Evolutionary conservation across 2,329 filamentous ascomycete genomes (phyloP).

Genomic region (Xylariaceae sp.): DNA sequence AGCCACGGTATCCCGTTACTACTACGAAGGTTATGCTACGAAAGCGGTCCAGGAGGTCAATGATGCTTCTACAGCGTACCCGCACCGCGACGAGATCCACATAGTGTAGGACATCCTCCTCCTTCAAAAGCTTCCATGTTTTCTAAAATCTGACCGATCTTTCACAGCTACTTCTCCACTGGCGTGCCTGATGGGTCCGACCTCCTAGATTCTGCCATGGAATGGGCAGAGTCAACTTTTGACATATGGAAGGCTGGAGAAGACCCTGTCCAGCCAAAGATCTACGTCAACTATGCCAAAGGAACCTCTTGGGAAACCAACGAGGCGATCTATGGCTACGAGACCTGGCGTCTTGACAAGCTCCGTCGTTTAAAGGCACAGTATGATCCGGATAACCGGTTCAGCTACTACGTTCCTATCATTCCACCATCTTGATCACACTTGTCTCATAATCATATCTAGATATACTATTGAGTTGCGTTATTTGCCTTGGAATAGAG

Average conservation of each 20-base stretch:
- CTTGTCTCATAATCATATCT: too few relatives aligned
- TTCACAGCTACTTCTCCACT: constrained; percentile 10
- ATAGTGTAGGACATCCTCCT: constrained; percentile 16
- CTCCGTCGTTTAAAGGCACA: constrained; percentile 28
- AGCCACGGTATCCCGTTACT: constrained; percentile 16
- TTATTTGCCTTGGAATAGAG: too few relatives aligned
- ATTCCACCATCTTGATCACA: too few relatives aligned
- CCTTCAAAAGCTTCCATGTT: too few relatives aligned
- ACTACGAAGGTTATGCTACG: constrained; percentile 17
- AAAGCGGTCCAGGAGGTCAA: constrained; percentile 17
- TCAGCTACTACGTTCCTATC: constrained; percentile 23
- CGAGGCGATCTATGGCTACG: constrained; percentile 19
- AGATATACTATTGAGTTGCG: too few relatives aligned
- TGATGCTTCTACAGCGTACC: constrained; percentile 11
- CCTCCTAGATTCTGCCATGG: too few relatives aligned
- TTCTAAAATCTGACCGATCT: constrained; percentile 11
- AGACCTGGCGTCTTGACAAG: constrained; percentile 26
- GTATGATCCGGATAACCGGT: constrained; percentile 29
- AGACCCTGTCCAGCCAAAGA: background rate
- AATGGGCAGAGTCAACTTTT: constrained; percentile 4
- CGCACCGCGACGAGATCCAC: constrained; percentile 15
- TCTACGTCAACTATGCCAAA: constrained; percentile 23
- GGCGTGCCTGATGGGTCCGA: too few relatives aligned
- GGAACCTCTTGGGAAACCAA: constrained; percentile 12
- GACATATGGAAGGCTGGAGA: constrained; percentile 16